A percentile compares a stretch with the other conserved stretches of the same genome.
phyloP scores from a whole-genome alignment of 768 basidiomycete genomes.

The Boletus rubescentipes region DNA sequence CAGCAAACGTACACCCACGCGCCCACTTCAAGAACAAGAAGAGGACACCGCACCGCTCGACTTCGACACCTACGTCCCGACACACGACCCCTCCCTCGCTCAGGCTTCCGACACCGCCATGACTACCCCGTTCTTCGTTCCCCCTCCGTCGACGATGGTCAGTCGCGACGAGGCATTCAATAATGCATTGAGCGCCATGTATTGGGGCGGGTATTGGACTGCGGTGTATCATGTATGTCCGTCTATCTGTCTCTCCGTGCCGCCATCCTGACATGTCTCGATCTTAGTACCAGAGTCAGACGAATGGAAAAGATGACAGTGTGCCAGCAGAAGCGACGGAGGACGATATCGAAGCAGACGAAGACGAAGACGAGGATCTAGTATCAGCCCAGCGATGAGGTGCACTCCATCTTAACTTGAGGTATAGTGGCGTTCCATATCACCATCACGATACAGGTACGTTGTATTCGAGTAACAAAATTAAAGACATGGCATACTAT shows the following conservation, averaged over 20 bases:
- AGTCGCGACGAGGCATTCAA: slow-evolving; percentile 75
- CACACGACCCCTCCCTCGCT: slow-evolving; percentile 64
- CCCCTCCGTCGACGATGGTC: slow-evolving; percentile 41
- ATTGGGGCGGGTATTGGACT: slow-evolving; percentile 88
- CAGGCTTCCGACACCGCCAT: slow-evolving; percentile 22
- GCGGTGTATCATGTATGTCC: slow-evolving; percentile 74
- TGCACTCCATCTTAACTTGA: neutral
- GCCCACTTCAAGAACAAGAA: neutral
- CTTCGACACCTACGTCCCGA: slow-evolving; percentile 69
- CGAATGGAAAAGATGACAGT: slow-evolving; percentile 13
- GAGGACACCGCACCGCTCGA: slow-evolving; percentile 59
- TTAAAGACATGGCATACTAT: neutral
- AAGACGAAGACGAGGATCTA: slow-evolving; percentile 22
- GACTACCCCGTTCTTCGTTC: slow-evolving; percentile 26
- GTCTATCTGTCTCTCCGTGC: neutral
- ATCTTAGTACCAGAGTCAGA: slow-evolving; percentile 27
- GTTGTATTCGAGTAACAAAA: slow-evolving; percentile 7
- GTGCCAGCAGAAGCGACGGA: slow-evolving; percentile 30
- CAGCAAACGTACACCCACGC: slow-evolving; percentile 3
- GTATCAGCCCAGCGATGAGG: slow-evolving; percentile 31
- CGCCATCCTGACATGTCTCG: neutral
- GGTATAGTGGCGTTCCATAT: neutral
- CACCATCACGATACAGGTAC: slow-evolving; percentile 14
- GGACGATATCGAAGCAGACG: slow-evolving; percentile 26
- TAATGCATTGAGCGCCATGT: slow-evolving; percentile 75